These are phyloP conservation scores for Cardamine resedifolia DNA, from an alignment of 345 rosid genomes.

Conservation along the genomic window DNA sequence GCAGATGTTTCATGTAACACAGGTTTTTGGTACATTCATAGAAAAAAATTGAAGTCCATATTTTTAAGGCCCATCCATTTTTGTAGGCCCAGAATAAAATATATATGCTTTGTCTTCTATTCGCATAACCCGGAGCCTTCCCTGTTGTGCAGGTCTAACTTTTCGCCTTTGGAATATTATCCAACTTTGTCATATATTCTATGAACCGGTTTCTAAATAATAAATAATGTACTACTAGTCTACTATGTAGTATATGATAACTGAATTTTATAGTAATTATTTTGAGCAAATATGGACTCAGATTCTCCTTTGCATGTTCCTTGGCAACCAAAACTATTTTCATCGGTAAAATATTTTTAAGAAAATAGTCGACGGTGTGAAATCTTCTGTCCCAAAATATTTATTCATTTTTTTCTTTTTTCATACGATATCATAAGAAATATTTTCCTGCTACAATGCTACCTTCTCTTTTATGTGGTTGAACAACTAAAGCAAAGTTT, in stretches of 20 bases:
- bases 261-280: background rate
- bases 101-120: background rate
- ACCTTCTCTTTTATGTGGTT: constrained; percentile 13
- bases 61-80: background rate
- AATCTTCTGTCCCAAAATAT: constrained; percentile 22
- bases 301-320: constrained; percentile 27
- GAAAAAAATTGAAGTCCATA: no score
- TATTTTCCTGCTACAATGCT: background rate
- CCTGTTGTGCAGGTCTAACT: background rate
- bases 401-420: background rate
- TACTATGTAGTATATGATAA: background rate
- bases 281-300: background rate
- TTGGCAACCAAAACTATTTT: constrained; percentile 2
- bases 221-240: background rate
- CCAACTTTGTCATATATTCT: constrained; percentile 13
- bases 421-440: background rate
- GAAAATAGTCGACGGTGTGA: constrained; percentile 12
- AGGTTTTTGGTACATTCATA: no score
- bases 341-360: background rate
- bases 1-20: no score
- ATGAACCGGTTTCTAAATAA: constrained; percentile 21
- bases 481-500: constrained; percentile 36
- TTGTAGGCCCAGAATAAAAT: background rate
- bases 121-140: background rate
- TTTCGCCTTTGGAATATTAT: background rate